A percentile compares a stretch with the other conserved stretches of the same genome.
Conservation (phyloP, 2,329 filamentous ascomycete genomes). For the Clonostachys byssicola region DNA sequence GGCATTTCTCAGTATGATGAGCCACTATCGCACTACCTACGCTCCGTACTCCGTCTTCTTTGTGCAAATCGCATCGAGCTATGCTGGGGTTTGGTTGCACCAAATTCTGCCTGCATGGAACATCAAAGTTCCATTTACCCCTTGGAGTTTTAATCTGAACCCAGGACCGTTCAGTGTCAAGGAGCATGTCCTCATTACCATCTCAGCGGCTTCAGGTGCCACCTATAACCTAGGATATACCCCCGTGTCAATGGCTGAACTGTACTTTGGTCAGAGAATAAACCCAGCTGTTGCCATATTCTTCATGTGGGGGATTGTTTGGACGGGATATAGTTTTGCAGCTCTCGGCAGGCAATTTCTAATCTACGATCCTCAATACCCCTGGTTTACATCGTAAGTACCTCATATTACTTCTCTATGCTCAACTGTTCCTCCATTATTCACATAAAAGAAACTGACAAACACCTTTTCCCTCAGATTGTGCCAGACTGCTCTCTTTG, state of each 20-base stretch:
- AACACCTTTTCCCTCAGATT: conserved; percentile 14
- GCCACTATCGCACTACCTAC: conserved; percentile 50
- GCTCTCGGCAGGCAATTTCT: conserved; percentile 52
- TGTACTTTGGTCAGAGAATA: conserved; percentile 50
- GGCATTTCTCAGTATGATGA: conserved; percentile 53
- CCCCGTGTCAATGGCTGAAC: conserved; percentile 47
- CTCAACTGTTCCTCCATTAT: background rate
- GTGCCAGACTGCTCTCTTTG: conserved; percentile 53
- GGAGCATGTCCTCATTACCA: conserved; percentile 52
- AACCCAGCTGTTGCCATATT: conserved; percentile 50
- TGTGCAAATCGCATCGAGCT: conserved; percentile 54
- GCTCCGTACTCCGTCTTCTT: conserved; percentile 59
- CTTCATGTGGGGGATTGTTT: conserved; percentile 56
- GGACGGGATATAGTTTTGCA: conserved; percentile 54
- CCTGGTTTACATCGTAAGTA: conserved; percentile 33
- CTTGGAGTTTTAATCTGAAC: conserved; percentile 46
- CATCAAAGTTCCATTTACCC: conserved; percentile 39
- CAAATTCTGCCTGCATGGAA: conserved; percentile 41
- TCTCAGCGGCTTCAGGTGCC: conserved; percentile 48
- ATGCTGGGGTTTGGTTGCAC: conserved; percentile 47
- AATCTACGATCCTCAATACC: conserved; percentile 50
- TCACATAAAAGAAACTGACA: conserved; percentile 1
- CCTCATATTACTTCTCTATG: background rate
- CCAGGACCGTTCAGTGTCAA: conserved; percentile 53
- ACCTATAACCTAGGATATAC: conserved; percentile 46